These are phyloP conservation scores for Porcisia hertigi DNA, from an alignment of 208 protist species.

Conservation along the genomic window DNA sequence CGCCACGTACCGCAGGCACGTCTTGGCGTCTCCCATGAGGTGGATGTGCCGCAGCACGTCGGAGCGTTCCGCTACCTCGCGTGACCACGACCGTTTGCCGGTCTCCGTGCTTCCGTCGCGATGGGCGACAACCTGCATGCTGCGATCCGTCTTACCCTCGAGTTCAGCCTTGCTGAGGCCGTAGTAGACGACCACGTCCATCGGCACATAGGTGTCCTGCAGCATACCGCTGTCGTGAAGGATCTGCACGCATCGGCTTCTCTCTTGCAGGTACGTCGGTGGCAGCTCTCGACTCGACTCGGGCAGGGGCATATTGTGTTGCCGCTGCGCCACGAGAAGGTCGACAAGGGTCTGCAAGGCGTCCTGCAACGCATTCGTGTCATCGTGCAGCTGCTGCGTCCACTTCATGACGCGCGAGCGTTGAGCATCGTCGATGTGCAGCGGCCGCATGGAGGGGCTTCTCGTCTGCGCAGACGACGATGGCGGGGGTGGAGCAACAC, in stretches of 20 bases:
- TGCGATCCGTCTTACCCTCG: constrained; percentile 29
- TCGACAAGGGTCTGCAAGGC: constrained; percentile 63
- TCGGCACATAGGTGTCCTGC: constrained; percentile 67
- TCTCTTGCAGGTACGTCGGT: constrained; percentile 56
- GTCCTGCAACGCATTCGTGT: constrained; percentile 60
- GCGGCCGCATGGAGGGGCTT: constrained; percentile 13
- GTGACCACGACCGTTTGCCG: constrained; percentile 7
- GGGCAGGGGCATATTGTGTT: constrained; percentile 14
- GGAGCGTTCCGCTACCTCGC: constrained; percentile 37
- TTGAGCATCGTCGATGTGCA: constrained; percentile 38
- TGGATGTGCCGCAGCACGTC: constrained; percentile 61
- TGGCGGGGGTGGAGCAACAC: background rate
- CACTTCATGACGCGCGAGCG: constrained; percentile 37
- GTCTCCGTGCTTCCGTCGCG: constrained; percentile 2
- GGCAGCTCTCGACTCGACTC: constrained; percentile 43
- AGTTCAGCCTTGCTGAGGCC: constrained; percentile 55
- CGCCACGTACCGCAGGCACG: constrained; percentile 71
- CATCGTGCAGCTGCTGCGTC: constrained; percentile 45
- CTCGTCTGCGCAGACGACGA: background rate
- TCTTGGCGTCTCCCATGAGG: constrained; percentile 78
- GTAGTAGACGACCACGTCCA: constrained; percentile 67
- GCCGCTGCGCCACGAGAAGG: constrained; percentile 59
- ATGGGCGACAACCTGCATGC: constrained; percentile 18
- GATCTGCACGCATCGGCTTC: constrained; percentile 57
- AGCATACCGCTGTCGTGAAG: constrained; percentile 72